A percentile compares a stretch with the other conserved stretches of the same genome.
These are phyloP conservation scores for Solidago caesia DNA, from an alignment of 129 eudicot genomes.

Conservation along the genomic window DNA sequence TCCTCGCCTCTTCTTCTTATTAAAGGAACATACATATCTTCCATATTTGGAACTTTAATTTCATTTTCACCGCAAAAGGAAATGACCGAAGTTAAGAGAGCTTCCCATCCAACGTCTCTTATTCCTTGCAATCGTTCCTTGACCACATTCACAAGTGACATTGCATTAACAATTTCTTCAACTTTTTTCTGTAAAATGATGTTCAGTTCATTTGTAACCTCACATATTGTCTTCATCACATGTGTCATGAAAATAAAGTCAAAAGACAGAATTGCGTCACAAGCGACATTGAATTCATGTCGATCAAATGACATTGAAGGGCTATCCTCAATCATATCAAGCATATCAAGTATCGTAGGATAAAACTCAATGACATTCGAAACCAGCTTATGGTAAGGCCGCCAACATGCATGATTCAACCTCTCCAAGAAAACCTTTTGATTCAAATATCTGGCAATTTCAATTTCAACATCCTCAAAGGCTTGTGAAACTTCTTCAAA, in stretches of 20 bases:
- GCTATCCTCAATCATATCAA: neutral
- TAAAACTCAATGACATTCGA: slow-evolving; percentile 10
- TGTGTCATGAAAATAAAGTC: slow-evolving; percentile 10
- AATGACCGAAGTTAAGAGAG: neutral
- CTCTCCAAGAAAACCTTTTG: neutral
- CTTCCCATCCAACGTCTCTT: slow-evolving; percentile 7
- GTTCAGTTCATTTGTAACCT: slow-evolving; percentile 16
- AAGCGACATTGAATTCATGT: neutral
- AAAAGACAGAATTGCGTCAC: slow-evolving; percentile 1
- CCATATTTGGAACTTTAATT: slow-evolving; percentile 5
- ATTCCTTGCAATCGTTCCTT: slow-evolving; percentile 8
- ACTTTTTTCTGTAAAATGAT: slow-evolving; percentile 6
- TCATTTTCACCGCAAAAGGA: neutral
- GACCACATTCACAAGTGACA: slow-evolving; percentile 16
- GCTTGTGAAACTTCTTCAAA: neutral
- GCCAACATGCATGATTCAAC: neutral
- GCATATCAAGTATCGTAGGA: slow-evolving; percentile 10
- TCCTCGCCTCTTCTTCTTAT: slow-evolving; percentile 29
- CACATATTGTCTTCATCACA: slow-evolving; percentile 14
- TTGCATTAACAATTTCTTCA: slow-evolving; percentile 12
- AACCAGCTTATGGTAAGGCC: slow-evolving; percentile 13
- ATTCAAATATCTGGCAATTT: neutral
- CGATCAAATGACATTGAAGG: neutral
- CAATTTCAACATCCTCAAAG: neutral
- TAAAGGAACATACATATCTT: neutral